Conservation (phyloP, 352 stramenopile species). For the Aphanomyces euteiches region DNA sequence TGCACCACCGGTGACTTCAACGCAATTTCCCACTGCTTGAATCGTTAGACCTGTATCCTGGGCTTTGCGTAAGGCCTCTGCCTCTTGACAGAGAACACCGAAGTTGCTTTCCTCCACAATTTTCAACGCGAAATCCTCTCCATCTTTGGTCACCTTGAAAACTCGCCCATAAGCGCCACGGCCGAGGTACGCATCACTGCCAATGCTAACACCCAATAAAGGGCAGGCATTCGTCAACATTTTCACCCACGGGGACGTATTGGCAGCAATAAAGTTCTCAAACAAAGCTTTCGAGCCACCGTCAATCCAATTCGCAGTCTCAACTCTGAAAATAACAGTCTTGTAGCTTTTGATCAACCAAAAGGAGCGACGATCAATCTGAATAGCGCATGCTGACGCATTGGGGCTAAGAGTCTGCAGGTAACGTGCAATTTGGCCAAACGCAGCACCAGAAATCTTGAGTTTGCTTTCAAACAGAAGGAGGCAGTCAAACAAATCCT, state of each 20-base stretch:
- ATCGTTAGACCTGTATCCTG: conserved; percentile 36
- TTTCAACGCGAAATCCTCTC: conserved; percentile 34
- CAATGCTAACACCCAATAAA: conserved; percentile 33
- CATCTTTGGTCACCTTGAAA: conserved; percentile 24
- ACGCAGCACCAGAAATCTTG: conserved; percentile 36
- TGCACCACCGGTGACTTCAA: conserved; percentile 33
- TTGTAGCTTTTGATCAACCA: conserved; percentile 36
- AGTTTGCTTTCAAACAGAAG: conserved; percentile 40
- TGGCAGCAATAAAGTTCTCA: conserved; percentile 33
- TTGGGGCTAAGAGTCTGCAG: conserved; percentile 34
- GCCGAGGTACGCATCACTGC: conserved; percentile 36
- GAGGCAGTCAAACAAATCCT: conserved; percentile 40
- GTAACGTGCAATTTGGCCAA: conserved; percentile 39
- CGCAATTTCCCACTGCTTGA: conserved; percentile 29
- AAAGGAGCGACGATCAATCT: conserved; percentile 37
- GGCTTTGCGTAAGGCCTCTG: conserved; percentile 29
- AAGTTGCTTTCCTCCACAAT: conserved; percentile 32
- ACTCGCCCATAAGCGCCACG: conserved; percentile 33
- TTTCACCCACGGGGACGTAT: conserved; percentile 33
- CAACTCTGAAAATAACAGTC: conserved; percentile 31
- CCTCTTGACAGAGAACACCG: conserved; percentile 35
- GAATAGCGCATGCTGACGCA: conserved; percentile 29
- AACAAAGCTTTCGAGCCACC: conserved; percentile 36
- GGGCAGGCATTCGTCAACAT: conserved; percentile 31
- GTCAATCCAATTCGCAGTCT: conserved; percentile 31